Conservation (phyloP, 768 basidiomycete genomes). For the Podaxis pistillaris region DNA sequence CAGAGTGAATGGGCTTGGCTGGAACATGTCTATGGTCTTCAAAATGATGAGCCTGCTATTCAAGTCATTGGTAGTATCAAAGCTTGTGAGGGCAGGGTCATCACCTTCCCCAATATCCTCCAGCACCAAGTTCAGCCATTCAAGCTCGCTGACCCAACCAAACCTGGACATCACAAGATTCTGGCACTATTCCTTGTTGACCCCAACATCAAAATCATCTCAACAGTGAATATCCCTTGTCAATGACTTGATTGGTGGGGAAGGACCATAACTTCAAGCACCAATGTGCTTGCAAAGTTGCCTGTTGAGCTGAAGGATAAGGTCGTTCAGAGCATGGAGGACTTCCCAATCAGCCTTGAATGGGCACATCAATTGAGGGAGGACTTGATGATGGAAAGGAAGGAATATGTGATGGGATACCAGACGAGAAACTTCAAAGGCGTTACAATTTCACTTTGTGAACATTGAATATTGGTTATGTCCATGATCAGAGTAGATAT, state of each 20-base stretch:
- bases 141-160: conserved; percentile 29
- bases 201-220: conserved; percentile 23
- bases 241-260: conserved; percentile 28
- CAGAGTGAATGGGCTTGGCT: conserved; percentile 31
- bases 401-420: conserved; percentile 20
- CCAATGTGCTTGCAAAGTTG: conserved; percentile 16
- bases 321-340: conserved; percentile 23
- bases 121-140: conserved; percentile 36
- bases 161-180: conserved; percentile 39
- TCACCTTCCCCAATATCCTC: conserved; percentile 38
- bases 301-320: conserved; percentile 26
- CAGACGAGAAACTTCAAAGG: conserved; percentile 14
- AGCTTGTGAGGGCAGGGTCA: conserved; percentile 32
- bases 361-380: conserved; percentile 29
- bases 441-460: conserved; percentile 23
- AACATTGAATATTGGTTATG: conserved; percentile 7
- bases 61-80: conserved; percentile 32
- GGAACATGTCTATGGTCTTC: conserved; percentile 24
- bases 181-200: conserved; percentile 38
- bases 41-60: conserved; percentile 21
- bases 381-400: conserved; percentile 33
- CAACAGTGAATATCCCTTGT: conserved; percentile 24
- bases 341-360: conserved; percentile 25
- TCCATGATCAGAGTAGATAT: not conserved
- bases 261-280: conserved; percentile 14